A percentile compares a stretch with the other conserved stretches of the same genome.
Conservation (phyloP, 2,329 filamentous ascomycete species). For the Fusarium tjaetaba region DNA sequence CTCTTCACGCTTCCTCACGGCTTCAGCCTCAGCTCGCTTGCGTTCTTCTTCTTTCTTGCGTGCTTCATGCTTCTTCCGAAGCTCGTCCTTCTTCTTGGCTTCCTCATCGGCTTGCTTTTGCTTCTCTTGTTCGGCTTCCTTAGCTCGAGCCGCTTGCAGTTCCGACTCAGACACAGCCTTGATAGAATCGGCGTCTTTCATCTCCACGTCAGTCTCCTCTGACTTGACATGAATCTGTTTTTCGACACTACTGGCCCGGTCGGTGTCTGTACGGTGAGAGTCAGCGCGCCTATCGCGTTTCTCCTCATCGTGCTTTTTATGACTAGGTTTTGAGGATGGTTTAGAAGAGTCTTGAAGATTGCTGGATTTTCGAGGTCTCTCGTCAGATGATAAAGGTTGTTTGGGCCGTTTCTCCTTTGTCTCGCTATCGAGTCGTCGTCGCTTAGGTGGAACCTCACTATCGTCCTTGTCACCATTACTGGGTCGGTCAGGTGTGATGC, state of each 20-base stretch:
- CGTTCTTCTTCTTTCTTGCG: constrained; percentile 49
- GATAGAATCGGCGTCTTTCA: constrained; percentile 58
- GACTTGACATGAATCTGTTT: constrained; percentile 66
- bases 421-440: constrained; percentile 66
- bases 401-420: constrained; percentile 60
- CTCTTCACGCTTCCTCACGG: constrained; percentile 42
- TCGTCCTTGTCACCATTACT: constrained; percentile 64
- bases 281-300: constrained; percentile 52
- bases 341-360: constrained; percentile 54
- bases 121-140: constrained; percentile 41
- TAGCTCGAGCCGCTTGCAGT: constrained; percentile 51
- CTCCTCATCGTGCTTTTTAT: constrained; percentile 57
- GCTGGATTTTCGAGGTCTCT: constrained; percentile 55
- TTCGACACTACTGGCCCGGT: constrained; percentile 55
- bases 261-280: constrained; percentile 54
- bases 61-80: constrained; percentile 47
- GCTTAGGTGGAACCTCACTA: constrained; percentile 62
- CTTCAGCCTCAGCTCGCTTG: constrained; percentile 46
- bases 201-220: constrained; percentile 65
- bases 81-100: constrained; percentile 49
- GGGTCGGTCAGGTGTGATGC: constrained; percentile 66
- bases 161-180: constrained; percentile 43
- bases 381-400: constrained; percentile 57
- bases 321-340: constrained; percentile 45
- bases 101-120: constrained; percentile 47